Percentiles rank a stretch among this genome's conserved stretches.
phyloP scores from a whole-genome alignment of 129 eudicot species.

The Flaveria ramosissima region DNA sequence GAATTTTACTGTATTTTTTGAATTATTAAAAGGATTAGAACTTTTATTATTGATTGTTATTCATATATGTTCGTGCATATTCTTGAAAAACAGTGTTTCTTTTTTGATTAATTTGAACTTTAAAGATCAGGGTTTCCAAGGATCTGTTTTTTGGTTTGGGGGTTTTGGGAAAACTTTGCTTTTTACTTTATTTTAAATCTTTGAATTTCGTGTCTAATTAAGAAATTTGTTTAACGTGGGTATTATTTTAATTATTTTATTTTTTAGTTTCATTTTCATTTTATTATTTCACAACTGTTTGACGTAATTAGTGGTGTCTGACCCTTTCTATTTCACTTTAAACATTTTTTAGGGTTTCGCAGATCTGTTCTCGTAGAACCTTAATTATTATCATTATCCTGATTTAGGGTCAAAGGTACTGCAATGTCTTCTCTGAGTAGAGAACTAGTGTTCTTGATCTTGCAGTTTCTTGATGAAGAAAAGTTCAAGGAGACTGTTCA shows the following conservation, averaged over 20 bases:
- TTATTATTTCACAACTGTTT: background rate
- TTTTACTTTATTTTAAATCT: slow-evolving; percentile 30
- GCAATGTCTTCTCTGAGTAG: slow-evolving; percentile 87
- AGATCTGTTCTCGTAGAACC: slow-evolving; percentile 57
- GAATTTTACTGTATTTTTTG: background rate
- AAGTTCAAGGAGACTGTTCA: slow-evolving; percentile 88
- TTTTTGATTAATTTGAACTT: slow-evolving; percentile 32
- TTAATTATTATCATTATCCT: slow-evolving; percentile 31
- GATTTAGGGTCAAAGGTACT: slow-evolving; percentile 33
- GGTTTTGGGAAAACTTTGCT: slow-evolving; percentile 14
- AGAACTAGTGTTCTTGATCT: slow-evolving; percentile 80
- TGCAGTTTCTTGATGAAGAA: slow-evolving; percentile 91
- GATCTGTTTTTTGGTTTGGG: slow-evolving; percentile 40
- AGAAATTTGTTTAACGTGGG: slow-evolving; percentile 30
- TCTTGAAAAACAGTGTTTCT: background rate
- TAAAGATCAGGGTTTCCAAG: slow-evolving; percentile 42
- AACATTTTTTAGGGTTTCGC: slow-evolving; percentile 34
- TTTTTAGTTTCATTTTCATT: too few relatives aligned
- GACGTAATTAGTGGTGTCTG: slow-evolving; percentile 42
- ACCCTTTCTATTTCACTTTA: slow-evolving; percentile 7
- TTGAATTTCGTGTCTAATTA: slow-evolving; percentile 40
- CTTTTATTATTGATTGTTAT: slow-evolving; percentile 11
- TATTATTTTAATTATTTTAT: background rate
- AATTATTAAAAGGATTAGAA: slow-evolving; percentile 13
- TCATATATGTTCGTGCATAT: slow-evolving; percentile 50